phyloP scores from a whole-genome alignment of 176 grass and related monocot species.

The Paspalum vaginatum region DNA sequence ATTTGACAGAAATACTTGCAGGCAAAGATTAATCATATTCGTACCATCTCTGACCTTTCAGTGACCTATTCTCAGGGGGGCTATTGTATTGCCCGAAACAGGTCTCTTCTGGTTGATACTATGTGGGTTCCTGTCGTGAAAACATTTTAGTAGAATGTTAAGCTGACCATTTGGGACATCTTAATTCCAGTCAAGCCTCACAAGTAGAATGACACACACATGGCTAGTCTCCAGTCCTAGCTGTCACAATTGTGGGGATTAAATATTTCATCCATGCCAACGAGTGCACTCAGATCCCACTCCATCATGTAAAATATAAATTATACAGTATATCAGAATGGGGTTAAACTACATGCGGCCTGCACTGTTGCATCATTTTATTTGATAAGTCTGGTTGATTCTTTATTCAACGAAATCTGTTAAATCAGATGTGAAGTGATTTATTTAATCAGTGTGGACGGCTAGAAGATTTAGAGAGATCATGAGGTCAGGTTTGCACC shows the following conservation, averaged over 20 bases:
- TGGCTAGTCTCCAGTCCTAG: constrained; percentile 33
- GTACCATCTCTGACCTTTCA: constrained; percentile 35
- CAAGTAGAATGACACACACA: constrained; percentile 35
- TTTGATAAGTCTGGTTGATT: constrained; percentile 16
- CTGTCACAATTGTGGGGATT: constrained; percentile 27
- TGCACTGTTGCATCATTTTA: constrained; percentile 33
- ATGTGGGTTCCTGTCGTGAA: constrained; percentile 24
- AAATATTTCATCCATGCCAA: constrained; percentile 41
- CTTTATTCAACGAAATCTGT: constrained; percentile 41
- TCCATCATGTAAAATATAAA: constrained; percentile 1
- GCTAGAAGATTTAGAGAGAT: constrained; percentile 32
- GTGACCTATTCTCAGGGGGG: neutral
- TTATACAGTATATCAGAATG: constrained; percentile 20
- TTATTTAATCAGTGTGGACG: constrained; percentile 4
- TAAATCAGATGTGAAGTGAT: constrained; percentile 37
- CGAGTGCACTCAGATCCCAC: constrained; percentile 40
- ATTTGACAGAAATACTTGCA: constrained; percentile 40
- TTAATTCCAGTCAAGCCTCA: constrained; percentile 41
- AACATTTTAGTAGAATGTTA: constrained; percentile 43
- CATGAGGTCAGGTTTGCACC: constrained; percentile 23
- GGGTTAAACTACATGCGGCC: constrained; percentile 28
- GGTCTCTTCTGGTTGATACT: constrained; percentile 35
- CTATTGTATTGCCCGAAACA: constrained; percentile 23
- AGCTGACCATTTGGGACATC: constrained; percentile 41
- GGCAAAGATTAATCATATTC: constrained; percentile 6